Evolutionary conservation across 345 rosid genomes (phyloP).

Genomic region (Noccaea caerulescens): DNA sequence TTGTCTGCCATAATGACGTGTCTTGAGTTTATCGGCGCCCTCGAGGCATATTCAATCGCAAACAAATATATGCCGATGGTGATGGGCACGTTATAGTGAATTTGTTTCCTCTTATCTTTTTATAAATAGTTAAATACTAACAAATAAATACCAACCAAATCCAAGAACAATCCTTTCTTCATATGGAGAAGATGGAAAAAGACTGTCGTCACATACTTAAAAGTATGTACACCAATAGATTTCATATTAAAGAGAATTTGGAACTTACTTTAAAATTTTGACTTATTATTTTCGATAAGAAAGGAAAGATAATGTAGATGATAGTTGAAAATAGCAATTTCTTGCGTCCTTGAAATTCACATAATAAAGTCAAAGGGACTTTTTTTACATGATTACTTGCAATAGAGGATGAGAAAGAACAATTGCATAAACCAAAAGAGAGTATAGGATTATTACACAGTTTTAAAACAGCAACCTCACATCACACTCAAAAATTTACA

Average conservation of each 20-base stretch:
- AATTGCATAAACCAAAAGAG: constrained; percentile 11
- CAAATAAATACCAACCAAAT: constrained; percentile 26
- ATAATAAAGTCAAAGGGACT: not conserved
- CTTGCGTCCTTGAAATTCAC: constrained; percentile 3
- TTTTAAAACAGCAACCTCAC: constrained; percentile 20
- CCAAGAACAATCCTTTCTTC: constrained; percentile 34
- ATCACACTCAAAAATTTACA: constrained; percentile 40
- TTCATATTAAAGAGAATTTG: not conserved
- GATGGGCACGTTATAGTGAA: constrained; percentile 41
- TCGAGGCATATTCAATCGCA: constrained; percentile 33
- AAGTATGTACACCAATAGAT: not conserved
- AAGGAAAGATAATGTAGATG: not conserved
- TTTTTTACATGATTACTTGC: constrained; percentile 17
- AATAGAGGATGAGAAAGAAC: not conserved
- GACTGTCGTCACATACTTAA: constrained; percentile 15
- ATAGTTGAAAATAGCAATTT: constrained; percentile 7
- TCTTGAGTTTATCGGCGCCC: constrained; percentile 13
- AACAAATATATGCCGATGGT: constrained; percentile 36
- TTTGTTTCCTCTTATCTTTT: constrained; percentile 33
- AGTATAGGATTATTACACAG: constrained; percentile 30
- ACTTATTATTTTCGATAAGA: not conserved
- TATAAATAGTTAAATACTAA: not conserved
- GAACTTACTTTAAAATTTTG: not conserved
- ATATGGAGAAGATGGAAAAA: constrained; percentile 25
- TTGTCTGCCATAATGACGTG: constrained; percentile 18